These are phyloP conservation scores for Solanum sitiens DNA, from an alignment of 257 asterid genomes.

Conservation along the genomic window DNA sequence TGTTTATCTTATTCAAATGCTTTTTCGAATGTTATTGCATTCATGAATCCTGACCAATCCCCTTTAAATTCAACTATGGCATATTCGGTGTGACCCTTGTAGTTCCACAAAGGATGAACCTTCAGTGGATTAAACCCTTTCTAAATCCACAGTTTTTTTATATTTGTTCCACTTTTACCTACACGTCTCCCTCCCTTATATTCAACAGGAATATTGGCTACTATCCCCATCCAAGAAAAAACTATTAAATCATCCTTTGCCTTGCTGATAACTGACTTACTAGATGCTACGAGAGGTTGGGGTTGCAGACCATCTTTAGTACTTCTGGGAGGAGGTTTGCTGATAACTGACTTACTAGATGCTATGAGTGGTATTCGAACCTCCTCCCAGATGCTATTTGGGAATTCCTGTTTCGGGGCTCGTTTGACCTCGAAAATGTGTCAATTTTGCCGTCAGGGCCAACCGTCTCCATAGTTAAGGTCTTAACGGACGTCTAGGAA, in stretches of 20 bases:
- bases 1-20: slow-evolving; percentile 30
- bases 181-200: slow-evolving; percentile 14
- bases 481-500: no score
- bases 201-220: slow-evolving; percentile 35
- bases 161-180: slow-evolving; percentile 31
- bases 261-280: neutral
- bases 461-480: no score
- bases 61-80: slow-evolving; percentile 37
- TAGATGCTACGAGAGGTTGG: no score
- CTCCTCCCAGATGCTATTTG: no score
- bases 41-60: slow-evolving; percentile 29
- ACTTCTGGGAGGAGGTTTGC: neutral
- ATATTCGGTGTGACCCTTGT: slow-evolving; percentile 34
- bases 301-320: no score
- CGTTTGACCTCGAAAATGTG: no score
- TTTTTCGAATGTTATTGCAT: slow-evolving; percentile 40
- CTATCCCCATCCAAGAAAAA: slow-evolving; percentile 52
- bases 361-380: no score
- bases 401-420: no score
- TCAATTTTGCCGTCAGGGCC: no score
- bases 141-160: slow-evolving; percentile 16
- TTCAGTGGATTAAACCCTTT: slow-evolving; percentile 37
- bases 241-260: slow-evolving; percentile 31
- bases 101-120: slow-evolving; percentile 35
- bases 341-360: no score